These are phyloP conservation scores for Suillus placidus DNA, from an alignment of 768 basidiomycete species.

Conservation along the genomic window DNA sequence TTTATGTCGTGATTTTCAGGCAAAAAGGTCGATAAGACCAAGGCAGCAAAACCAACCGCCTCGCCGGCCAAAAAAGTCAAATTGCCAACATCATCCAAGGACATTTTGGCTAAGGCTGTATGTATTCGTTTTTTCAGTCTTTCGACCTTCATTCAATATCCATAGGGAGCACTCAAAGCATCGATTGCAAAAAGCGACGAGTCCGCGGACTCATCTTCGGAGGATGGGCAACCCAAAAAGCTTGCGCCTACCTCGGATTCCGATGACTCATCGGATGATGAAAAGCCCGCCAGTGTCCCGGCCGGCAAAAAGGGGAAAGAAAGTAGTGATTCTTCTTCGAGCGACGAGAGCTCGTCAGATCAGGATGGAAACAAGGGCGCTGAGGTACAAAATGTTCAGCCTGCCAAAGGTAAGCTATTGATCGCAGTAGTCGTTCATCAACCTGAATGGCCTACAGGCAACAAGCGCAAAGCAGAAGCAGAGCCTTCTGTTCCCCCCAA, in stretches of 20 bases:
- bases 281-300: constrained; percentile 10
- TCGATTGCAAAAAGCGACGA: constrained; percentile 31
- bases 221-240: constrained; percentile 33
- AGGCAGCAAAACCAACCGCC: constrained; percentile 32
- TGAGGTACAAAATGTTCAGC: constrained; percentile 55
- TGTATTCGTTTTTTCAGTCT: neutral
- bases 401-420: constrained; percentile 41
- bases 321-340: constrained; percentile 18
- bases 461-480: constrained; percentile 83
- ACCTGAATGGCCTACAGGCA: constrained; percentile 25
- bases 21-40: constrained; percentile 40
- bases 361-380: constrained; percentile 45
- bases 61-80: constrained; percentile 27
- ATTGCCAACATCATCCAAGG: constrained; percentile 42
- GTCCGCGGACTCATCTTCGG: constrained; percentile 36
- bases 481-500: constrained; percentile 64
- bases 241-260: constrained; percentile 16
- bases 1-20: constrained; percentile 37
- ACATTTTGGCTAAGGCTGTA: constrained; percentile 46
- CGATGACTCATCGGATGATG: constrained; percentile 21
- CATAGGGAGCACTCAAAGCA: constrained; percentile 22
- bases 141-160: neutral
- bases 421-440: constrained; percentile 5
- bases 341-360: constrained; percentile 35
- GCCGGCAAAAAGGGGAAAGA: neutral